Evolutionary conservation across 345 rosid genomes (phyloP), one percentile per base, ranked within the genome.

Genomic region (Populus davidiana): DNA sequence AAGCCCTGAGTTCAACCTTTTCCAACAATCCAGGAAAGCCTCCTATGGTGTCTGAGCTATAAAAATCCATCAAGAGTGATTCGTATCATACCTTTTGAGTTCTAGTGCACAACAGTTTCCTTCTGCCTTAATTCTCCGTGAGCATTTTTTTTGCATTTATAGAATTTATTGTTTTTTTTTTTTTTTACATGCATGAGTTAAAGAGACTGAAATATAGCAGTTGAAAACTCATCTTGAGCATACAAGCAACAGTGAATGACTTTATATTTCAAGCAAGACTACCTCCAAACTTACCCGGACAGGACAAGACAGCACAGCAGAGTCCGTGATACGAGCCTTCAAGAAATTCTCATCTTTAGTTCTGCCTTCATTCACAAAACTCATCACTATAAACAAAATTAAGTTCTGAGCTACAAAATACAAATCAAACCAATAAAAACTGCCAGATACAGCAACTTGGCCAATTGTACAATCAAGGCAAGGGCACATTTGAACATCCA

Each of bases 371-470:
- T 38, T 61, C 65, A 35, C 65, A 50, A 35, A 64, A 74, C 73
- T 29, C 79, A 61, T 70, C 41, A 14, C 73, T 12, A 23, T 11
- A 27, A 11, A 39, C 4, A 56, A 54, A 52, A 20, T 23, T 35
- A 68, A 13, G 31, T 29, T 23, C 71, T 54, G 59, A 9, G 29
- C 5, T 75, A 74, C 13, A 16, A 20, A 64, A 41, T 52, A 47
- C 65, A 73, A 14, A 38, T 8, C 47, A n/a, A 65, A 39, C 38
- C 38, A 14, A 68, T 63, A 56, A 71, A 41, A 62, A 54, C 29
- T 7, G 75, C 66, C 61, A n/a, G 33, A 66, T 41, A 69, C 61
- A 71, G 61, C 59, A 75, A 68, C 68, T 72, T 33, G 33, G 25
- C 8, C 21, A 56, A 21, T 0, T 72, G 20, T 56, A 54, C 9